Conservation (phyloP, 768 basidiomycete species). For the Tricholoma bakamatsutake region DNA sequence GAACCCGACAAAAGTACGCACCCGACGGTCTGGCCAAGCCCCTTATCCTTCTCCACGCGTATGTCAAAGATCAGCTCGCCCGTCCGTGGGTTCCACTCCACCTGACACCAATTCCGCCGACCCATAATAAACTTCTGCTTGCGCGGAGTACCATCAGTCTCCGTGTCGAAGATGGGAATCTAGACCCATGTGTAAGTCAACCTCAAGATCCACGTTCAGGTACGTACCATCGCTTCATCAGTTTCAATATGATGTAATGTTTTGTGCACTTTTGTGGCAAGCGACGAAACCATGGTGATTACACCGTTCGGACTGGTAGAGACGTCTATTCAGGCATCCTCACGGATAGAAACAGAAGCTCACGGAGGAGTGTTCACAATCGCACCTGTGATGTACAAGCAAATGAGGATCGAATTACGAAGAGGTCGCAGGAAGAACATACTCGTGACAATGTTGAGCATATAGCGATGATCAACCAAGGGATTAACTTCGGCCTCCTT, state of each 20-base stretch:
- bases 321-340: neutral
- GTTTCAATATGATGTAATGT: constrained; percentile 80
- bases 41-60: constrained; percentile 81
- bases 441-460: constrained; percentile 87
- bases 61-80: constrained; percentile 78
- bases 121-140: constrained; percentile 86
- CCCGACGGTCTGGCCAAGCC: constrained; percentile 76
- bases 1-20: constrained; percentile 29
- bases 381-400: constrained; percentile 45
- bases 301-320: constrained; percentile 58
- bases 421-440: constrained; percentile 17
- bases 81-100: constrained; percentile 48
- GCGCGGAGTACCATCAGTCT: constrained; percentile 70
- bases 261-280: constrained; percentile 78
- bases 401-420: neutral
- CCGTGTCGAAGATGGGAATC: constrained; percentile 72
- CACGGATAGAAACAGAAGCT: constrained; percentile 17
- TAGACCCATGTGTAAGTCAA: constrained; percentile 18
- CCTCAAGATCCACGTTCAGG: neutral
- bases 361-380: constrained; percentile 94
- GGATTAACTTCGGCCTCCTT: constrained; percentile 45
- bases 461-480: constrained; percentile 70
- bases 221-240: constrained; percentile 77
- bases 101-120: constrained; percentile 80
- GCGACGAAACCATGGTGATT: constrained; percentile 70